A percentile compares a stretch with the other conserved stretches of the same genome.
phyloP scores from a whole-genome alignment of 208 protist genomes.

The Leptomonas seymouri region DNA sequence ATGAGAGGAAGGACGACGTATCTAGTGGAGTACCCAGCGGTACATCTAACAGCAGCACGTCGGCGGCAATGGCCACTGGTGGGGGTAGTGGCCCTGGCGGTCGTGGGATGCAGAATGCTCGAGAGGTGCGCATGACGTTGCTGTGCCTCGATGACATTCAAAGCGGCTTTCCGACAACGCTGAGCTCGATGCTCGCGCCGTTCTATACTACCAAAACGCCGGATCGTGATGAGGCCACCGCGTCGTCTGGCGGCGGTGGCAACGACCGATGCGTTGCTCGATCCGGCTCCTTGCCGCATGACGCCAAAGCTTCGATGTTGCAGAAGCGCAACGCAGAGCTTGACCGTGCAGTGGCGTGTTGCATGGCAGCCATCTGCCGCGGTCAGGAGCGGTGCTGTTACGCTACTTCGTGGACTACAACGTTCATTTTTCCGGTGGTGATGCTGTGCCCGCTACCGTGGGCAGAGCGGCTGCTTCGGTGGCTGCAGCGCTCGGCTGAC shows the following conservation, averaged over 20 bases:
- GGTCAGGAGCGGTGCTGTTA: slow-evolving; percentile 34
- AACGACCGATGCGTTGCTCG: background rate
- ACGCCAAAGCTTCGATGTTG: slow-evolving; percentile 4
- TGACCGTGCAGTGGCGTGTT: slow-evolving; percentile 17
- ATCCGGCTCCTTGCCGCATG: background rate
- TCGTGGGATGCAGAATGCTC: background rate
- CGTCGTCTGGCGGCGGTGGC: background rate
- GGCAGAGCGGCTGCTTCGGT: slow-evolving; percentile 21
- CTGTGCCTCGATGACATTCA: slow-evolving; percentile 30
- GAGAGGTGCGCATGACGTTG: slow-evolving; percentile 29
- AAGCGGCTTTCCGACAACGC: slow-evolving; percentile 3
- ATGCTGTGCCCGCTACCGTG: slow-evolving; percentile 28
- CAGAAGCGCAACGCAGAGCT: slow-evolving; percentile 27
- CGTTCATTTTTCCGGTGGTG: slow-evolving; percentile 15
- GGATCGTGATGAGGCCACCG: background rate
- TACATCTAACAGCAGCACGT: background rate
- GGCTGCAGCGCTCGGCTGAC: slow-evolving; percentile 11
- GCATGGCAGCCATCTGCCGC: slow-evolving; percentile 22
- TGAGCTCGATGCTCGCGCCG: slow-evolving; percentile 2
- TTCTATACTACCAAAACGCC: background rate
- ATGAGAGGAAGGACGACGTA: background rate
- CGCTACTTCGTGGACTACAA: slow-evolving; percentile 16
- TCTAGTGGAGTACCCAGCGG: background rate
- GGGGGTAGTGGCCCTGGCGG: background rate
- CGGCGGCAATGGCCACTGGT: background rate